These are phyloP conservation scores for Pyrenula aspistea DNA, from an alignment of 495 filamentous ascomycete species.

Conservation along the genomic window DNA sequence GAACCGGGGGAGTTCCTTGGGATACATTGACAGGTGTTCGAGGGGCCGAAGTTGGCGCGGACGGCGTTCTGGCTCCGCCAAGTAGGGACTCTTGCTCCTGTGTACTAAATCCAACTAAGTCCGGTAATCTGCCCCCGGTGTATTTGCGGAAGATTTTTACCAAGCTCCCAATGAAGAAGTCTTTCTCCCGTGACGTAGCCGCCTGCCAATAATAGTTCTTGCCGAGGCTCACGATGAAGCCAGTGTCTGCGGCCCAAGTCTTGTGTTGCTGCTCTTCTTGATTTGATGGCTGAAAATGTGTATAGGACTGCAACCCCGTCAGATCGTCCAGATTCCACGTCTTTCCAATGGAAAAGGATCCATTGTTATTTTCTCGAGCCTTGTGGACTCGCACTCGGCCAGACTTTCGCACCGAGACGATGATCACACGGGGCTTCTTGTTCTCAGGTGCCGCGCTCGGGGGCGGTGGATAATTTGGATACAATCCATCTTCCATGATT, in stretches of 20 bases:
- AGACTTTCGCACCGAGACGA: conserved; percentile 83
- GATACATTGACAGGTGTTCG: conserved; percentile 20
- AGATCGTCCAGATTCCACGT: conserved; percentile 94
- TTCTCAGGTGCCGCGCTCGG: conserved; percentile 53
- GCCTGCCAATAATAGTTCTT: conserved; percentile 99
- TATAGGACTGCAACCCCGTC: conserved; percentile 65
- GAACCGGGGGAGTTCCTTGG: conserved; percentile 21
- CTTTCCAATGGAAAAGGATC: conserved; percentile 93
- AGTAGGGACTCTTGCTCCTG: conserved; percentile 62
- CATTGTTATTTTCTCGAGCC: conserved; percentile 86
- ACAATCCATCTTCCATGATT: conserved; percentile 70
- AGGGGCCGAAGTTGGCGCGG: conserved; percentile 20
- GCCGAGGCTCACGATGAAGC: conserved; percentile 78
- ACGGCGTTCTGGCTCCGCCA: conserved; percentile 27
- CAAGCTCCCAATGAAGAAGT: conserved; percentile 90
- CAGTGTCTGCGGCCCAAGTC: conserved; percentile 65
- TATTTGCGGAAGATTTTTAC: conserved; percentile 96
- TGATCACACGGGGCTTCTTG: conserved; percentile 83
- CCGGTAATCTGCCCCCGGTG: conserved; percentile 73
- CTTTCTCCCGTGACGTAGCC: conserved; percentile 82
- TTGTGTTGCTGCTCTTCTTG: conserved; percentile 53
- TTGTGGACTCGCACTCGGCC: conserved; percentile 94
- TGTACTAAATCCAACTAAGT: conserved; percentile 69
- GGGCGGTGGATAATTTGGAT: conserved; percentile 78
- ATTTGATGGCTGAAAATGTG: conserved; percentile 32